phyloP scores from a whole-genome alignment of 1,284 basidiomycete species.

The Volvariella surrecta region DNA sequence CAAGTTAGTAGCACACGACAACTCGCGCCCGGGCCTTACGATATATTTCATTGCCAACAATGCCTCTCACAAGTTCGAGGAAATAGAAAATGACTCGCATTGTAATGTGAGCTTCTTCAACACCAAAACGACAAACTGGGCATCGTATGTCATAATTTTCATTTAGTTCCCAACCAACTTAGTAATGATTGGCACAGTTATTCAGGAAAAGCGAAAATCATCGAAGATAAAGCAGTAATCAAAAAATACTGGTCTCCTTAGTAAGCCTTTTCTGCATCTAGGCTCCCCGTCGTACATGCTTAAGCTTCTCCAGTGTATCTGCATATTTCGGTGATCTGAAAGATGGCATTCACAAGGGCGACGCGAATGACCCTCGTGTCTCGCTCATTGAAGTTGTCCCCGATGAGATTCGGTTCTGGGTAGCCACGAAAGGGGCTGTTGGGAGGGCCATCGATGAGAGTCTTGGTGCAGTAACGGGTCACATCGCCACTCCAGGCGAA shows the following conservation, averaged over 20 bases:
- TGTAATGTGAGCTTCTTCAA: conserved; percentile 81
- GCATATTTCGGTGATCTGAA: conserved; percentile 86
- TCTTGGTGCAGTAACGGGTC: conserved; percentile 48
- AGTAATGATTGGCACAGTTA: conserved; percentile 24
- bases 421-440: conserved; percentile 36
- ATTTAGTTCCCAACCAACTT: background rate
- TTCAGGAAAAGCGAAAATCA: conserved; percentile 65
- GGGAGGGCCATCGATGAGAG: conserved; percentile 45
- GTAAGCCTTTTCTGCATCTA: conserved; percentile 26
- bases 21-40: conserved; percentile 20
- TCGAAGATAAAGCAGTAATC: conserved; percentile 56
- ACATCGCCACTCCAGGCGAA: conserved; percentile 52
- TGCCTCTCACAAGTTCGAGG: conserved; percentile 67
- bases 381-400: conserved; percentile 77
- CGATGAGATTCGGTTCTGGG: conserved; percentile 76
- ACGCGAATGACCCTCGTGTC: conserved; percentile 75
- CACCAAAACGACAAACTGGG: conserved; percentile 72
- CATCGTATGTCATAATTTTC: conserved; percentile 37
- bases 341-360: conserved; percentile 83
- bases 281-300: conserved; percentile 3
- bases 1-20: background rate
- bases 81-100: conserved; percentile 67
- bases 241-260: conserved; percentile 60
- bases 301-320: conserved; percentile 34
- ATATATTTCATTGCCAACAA: conserved; percentile 77